Percentiles rank a stretch among this genome's conserved stretches.
Conservation (phyloP, 192 early-diverging fungal genomes). For the Podila verticillata region DNA sequence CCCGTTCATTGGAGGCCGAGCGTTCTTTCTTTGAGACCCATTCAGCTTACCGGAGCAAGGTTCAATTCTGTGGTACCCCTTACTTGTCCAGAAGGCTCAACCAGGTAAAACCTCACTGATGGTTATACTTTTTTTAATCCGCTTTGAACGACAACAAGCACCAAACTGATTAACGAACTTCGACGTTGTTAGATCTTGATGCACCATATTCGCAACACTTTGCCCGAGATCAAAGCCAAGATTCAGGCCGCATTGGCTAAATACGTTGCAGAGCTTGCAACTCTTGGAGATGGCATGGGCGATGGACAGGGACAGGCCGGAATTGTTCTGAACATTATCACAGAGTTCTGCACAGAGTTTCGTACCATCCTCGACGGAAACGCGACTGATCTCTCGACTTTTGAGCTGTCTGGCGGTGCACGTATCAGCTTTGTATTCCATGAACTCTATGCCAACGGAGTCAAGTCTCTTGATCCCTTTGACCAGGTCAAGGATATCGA, state of each 20-base stretch:
- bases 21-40: conserved; percentile 96
- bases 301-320: conserved; percentile 85
- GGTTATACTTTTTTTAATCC: neutral
- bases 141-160: neutral
- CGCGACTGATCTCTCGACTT: conserved; percentile 91
- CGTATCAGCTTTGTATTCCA: conserved; percentile 99
- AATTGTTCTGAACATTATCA: conserved; percentile 95
- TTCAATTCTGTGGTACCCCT: conserved; percentile 98
- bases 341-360: conserved; percentile 98
- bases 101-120: conserved; percentile 64
- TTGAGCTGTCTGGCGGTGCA: conserved; percentile 97
- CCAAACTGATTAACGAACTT: neutral
- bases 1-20: conserved; percentile 89
- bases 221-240: conserved; percentile 99
- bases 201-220: conserved; percentile 98
- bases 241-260: conserved; percentile 86
- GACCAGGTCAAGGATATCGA: conserved; percentile 99
- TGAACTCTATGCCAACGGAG: conserved; percentile 91
- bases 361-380: conserved; percentile 96
- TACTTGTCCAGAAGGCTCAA: conserved; percentile 97
- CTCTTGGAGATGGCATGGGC: conserved; percentile 91
- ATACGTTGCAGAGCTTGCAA: conserved; percentile 86
- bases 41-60: conserved; percentile 92
- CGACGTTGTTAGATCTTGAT: conserved; percentile 82
- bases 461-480: conserved; percentile 96